Conservation (phyloP, 129 eudicot genomes). For the Arctium lappa region DNA sequence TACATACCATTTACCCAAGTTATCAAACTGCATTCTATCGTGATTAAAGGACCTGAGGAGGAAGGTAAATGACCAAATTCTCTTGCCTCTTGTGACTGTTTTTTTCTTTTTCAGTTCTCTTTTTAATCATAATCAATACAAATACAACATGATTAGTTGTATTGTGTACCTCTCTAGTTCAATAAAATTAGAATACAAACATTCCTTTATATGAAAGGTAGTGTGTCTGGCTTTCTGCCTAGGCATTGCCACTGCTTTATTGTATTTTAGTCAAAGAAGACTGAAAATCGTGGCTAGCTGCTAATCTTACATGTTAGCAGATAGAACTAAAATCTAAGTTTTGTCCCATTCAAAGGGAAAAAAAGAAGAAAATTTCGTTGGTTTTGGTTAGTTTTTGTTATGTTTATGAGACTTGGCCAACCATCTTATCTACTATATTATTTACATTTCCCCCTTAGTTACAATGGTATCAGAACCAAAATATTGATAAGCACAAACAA, state of each 20-base stretch:
- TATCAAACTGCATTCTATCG: constrained; percentile 77
- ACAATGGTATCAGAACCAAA: not conserved
- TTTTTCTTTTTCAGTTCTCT: not conserved
- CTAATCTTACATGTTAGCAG: not conserved
- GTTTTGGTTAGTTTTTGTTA: not conserved
- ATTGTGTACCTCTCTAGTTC: not conserved
- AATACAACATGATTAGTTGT: not conserved
- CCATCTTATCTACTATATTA: not conserved
- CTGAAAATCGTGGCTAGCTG: not conserved
- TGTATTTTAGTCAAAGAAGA: not conserved
- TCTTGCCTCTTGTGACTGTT: not conserved
- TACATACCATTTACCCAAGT: constrained; percentile 90
- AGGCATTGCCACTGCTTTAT: not conserved
- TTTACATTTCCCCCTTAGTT: not conserved
- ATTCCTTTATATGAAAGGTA: not conserved
- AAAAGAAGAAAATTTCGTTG: not conserved
- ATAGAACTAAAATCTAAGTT: not conserved
- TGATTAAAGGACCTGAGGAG: constrained; percentile 78
- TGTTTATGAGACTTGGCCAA: not conserved
- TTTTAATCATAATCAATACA: not conserved
- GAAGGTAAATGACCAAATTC: constrained; percentile 47
- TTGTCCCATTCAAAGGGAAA: not conserved
- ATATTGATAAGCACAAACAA: not conserved
- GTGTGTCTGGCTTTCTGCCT: not conserved
- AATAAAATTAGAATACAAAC: not conserved